Base-by-base conservation (phyloP, 352 stramenopile species). In the Phytophthora brassicae region DNA sequence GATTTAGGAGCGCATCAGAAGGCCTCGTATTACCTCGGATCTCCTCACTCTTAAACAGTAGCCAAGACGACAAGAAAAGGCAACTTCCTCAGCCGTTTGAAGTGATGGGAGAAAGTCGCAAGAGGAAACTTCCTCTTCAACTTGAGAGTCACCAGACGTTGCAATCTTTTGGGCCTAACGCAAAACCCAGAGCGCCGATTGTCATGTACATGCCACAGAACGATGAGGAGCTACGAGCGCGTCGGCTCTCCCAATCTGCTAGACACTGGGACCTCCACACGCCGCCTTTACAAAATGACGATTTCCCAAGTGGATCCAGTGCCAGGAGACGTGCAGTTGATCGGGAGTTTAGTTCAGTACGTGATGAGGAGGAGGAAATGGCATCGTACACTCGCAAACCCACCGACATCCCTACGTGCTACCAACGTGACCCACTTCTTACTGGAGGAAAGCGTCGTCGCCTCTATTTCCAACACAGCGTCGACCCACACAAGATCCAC, bases 401-500 rank as follows among this genome's bases (percentile, higher is more conserved):
- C n/a, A n/a, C 29, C 19, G 41, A 57, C 9, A 52, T 49, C 11
- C 45, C 57, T 5, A 53, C 38, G 17, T 22, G 41, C 31, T 59
- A 36, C 4, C n/a, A n/a, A n/a, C n/a, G n/a, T 8, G 26, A 31
- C 31, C 31, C 31, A 4, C 31, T 16, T 38, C 31, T 12, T 12
- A 9, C 31, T 16, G 9, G 5, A 13, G 31, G 20, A 24, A 44
- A 66, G 35, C 22, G 54, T 31, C 52, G 58, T 6, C 62, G 57
- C 1, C 39, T 69, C 5, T 68, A 47, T 23, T 72, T 45, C 31
- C 49, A 56, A 20, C 53, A 55, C 56, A 42, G 29, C 24, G 24
- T 56, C 4, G 57, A 67, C 31, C 48, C 42, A 3, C 49, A 51
- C 28, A 65, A 69, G 53, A 69, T 54, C 29, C 43, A 56, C 29